phyloP scores from a whole-genome alignment of 2,329 filamentous ascomycete species.

The Fusarium duplospermum region DNA sequence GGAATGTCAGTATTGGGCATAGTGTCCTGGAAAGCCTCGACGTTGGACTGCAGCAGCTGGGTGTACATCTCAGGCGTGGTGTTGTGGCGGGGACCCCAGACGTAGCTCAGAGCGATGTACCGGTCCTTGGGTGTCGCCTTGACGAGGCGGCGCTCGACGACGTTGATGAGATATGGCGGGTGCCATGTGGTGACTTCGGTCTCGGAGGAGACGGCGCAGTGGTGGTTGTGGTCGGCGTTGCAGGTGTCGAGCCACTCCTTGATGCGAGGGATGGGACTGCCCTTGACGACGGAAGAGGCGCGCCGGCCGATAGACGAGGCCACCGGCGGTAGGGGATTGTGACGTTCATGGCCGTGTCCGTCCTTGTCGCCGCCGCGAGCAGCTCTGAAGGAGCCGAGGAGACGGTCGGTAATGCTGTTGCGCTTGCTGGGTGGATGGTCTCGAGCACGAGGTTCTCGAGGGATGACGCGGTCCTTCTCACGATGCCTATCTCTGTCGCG shows the following conservation, averaged over 20 bases:
- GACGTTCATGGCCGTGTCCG: background rate
- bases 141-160: slow-evolving; percentile 53
- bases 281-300: slow-evolving; percentile 47
- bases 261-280: slow-evolving; percentile 53
- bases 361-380: slow-evolving; percentile 46
- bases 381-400: slow-evolving; percentile 50
- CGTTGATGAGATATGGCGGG: slow-evolving; percentile 56
- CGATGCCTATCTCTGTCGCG: slow-evolving; percentile 41
- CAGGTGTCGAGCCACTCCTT: slow-evolving; percentile 58
- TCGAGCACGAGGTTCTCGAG: slow-evolving; percentile 28
- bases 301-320: slow-evolving; percentile 45
- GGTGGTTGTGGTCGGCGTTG: slow-evolving; percentile 54
- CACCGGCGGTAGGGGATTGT: slow-evolving; percentile 19
- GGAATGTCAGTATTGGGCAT: slow-evolving; percentile 54
- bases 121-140: slow-evolving; percentile 52
- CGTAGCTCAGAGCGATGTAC: slow-evolving; percentile 61
- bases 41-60: slow-evolving; percentile 51
- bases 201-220: slow-evolving; percentile 50
- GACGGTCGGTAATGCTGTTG: slow-evolving; percentile 55
- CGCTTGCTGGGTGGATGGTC: slow-evolving; percentile 49
- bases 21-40: slow-evolving; percentile 50
- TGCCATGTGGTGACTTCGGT: slow-evolving; percentile 50
- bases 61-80: slow-evolving; percentile 39
- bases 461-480: slow-evolving; percentile 27
- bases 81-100: slow-evolving; percentile 51